Percentiles rank a stretch among this genome's conserved stretches.
phyloP scores from a whole-genome alignment of 768 basidiomycete species.

The Xanthoconium stramineum region DNA sequence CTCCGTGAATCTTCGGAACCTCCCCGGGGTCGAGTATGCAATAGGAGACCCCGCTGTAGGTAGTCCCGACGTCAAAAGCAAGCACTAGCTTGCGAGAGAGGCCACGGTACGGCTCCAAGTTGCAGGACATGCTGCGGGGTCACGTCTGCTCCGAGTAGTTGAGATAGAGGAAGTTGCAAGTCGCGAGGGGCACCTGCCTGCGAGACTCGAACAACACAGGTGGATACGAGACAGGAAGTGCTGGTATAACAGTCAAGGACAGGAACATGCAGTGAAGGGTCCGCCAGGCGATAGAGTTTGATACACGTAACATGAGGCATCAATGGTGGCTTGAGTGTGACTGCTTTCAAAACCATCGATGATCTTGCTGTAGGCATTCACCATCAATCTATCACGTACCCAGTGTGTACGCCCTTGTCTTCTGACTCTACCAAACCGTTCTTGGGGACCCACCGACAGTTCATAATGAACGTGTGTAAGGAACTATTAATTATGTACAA shows the following conservation, averaged over 20 bases:
- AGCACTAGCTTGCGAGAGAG: slow-evolving; percentile 39
- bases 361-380: no score
- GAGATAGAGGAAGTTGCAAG: background rate
- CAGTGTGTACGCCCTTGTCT: no score
- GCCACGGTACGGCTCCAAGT: slow-evolving; percentile 34
- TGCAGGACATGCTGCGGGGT: slow-evolving; percentile 21
- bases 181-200: background rate
- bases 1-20: slow-evolving; percentile 28
- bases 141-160: background rate
- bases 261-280: background rate
- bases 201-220: background rate
- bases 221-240: background rate
- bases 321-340: no score
- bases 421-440: no score
- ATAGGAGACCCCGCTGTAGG: slow-evolving; percentile 40
- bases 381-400: no score
- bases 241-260: background rate
- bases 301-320: no score
- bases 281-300: background rate
- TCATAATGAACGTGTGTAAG: no score
- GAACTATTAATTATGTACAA: no score
- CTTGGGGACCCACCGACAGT: no score
- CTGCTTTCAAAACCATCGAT: no score
- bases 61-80: slow-evolving; percentile 44
- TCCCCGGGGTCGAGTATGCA: slow-evolving; percentile 36